These are phyloP conservation scores for Mytilinidion resinicola DNA, from an alignment of 495 filamentous ascomycete genomes.

Conservation along the genomic window DNA sequence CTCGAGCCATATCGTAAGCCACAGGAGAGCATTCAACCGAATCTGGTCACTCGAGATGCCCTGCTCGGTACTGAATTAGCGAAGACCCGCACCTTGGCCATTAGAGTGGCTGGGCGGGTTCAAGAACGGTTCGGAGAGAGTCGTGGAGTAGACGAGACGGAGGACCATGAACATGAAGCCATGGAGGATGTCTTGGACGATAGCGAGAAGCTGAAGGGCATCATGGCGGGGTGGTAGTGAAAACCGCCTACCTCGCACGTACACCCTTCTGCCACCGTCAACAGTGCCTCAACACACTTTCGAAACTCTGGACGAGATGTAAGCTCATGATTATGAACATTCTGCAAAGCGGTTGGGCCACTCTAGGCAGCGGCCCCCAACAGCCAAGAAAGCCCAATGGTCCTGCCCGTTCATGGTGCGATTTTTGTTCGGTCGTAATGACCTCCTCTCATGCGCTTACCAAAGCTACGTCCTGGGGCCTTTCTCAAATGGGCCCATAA, in stretches of 20 bases:
- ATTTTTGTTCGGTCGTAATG: too few relatives aligned
- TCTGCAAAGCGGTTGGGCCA: too few relatives aligned
- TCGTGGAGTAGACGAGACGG: constrained; percentile 27
- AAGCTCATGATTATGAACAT: too few relatives aligned
- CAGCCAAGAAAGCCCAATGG: too few relatives aligned
- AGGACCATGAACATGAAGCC: constrained; percentile 23
- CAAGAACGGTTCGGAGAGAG: constrained; percentile 33
- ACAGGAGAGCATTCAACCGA: constrained; percentile 61
- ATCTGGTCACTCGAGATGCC: constrained; percentile 68
- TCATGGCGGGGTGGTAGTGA: constrained; percentile 18
- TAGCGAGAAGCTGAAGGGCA: constrained; percentile 30
- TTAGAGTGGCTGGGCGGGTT: constrained; percentile 61
- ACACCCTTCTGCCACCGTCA: too few relatives aligned
- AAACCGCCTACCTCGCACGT: background rate
- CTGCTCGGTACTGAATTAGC: constrained; percentile 66
- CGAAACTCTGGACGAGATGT: too few relatives aligned
- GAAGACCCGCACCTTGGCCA: constrained; percentile 68
- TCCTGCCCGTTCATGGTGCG: too few relatives aligned
- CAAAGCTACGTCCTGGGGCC: too few relatives aligned
- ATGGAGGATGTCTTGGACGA: constrained; percentile 36
- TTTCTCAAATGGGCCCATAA: too few relatives aligned
- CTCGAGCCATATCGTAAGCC: constrained; percentile 54
- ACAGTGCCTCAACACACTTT: too few relatives aligned
- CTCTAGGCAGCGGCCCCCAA: too few relatives aligned
- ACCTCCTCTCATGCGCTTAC: too few relatives aligned